Conservation (phyloP, 78 protist genomes). For the Protostelium mycophagum region DNA sequence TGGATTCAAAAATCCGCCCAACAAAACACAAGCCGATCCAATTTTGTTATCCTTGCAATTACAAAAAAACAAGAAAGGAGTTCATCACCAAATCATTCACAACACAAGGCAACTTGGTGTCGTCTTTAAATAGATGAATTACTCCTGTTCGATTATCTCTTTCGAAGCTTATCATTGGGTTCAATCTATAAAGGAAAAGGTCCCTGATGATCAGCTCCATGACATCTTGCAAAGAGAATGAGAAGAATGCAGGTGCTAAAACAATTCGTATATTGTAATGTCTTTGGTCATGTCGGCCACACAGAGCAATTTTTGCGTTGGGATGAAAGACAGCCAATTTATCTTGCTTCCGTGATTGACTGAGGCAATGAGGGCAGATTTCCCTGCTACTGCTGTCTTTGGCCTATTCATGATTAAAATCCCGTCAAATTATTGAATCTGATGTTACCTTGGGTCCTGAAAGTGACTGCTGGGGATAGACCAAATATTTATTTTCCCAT, state of each 20-base stretch:
- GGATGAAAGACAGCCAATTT: not conserved
- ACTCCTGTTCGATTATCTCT: no score
- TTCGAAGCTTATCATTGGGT: no score
- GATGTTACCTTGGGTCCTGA: not conserved
- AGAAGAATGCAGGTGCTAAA: not conserved
- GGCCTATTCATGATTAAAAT: not conserved
- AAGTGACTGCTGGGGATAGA: not conserved
- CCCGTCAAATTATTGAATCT: not conserved
- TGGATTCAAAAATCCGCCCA: no score
- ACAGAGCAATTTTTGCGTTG: not conserved
- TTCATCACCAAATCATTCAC: no score
- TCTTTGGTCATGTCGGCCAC: not conserved
- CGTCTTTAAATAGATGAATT: no score
- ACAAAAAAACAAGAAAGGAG: no score
- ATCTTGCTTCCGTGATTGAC: not conserved
- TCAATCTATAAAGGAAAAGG: no score
- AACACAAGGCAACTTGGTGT: no score
- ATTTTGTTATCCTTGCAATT: no score
- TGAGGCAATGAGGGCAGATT: not conserved
- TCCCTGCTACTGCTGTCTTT: not conserved
- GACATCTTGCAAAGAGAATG: no score
- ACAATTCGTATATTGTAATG: not conserved
- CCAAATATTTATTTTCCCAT: not conserved
- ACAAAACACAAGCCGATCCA: no score
- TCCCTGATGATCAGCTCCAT: no score